A percentile compares a stretch with the other conserved stretches of the same genome.
Evolutionary conservation across 2,329 filamentous ascomycete genomes (phyloP).

Genomic region (Colletotrichum liaoningense): DNA sequence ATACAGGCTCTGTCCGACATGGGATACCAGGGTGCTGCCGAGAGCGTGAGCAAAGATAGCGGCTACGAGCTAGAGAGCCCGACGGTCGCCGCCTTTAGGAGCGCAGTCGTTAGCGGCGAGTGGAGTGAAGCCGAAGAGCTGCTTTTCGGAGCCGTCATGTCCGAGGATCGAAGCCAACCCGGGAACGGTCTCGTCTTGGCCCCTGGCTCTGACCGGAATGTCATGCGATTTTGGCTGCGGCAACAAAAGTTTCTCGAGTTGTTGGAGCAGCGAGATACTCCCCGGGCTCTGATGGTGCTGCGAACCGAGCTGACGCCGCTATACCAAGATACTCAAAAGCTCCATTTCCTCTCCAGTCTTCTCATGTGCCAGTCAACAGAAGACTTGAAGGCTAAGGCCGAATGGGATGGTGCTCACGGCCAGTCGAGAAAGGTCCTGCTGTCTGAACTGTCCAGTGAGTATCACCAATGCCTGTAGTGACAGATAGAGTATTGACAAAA

Average conservation of each 20-base stretch:
- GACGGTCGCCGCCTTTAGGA: slow-evolving; percentile 86
- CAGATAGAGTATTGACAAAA: slow-evolving; percentile 38
- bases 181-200: slow-evolving; percentile 78
- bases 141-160: slow-evolving; percentile 65
- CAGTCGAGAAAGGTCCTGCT: slow-evolving; percentile 80
- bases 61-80: slow-evolving; percentile 88
- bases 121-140: slow-evolving; percentile 90
- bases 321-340: slow-evolving; percentile 78
- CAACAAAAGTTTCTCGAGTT: slow-evolving; percentile 97
- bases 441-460: slow-evolving; percentile 84
- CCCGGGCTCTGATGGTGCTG: slow-evolving; percentile 82
- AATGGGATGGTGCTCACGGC: slow-evolving; percentile 86
- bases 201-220: slow-evolving; percentile 78
- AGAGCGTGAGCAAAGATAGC: slow-evolving; percentile 81
- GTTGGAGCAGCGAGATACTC: slow-evolving; percentile 80
- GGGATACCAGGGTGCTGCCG: slow-evolving; percentile 84
- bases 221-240: slow-evolving; percentile 88
- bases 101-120: slow-evolving; percentile 80
- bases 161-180: slow-evolving; percentile 46
- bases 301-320: slow-evolving; percentile 89
- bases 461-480: neutral
- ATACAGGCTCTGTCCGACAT: slow-evolving; percentile 92
- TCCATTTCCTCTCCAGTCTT: slow-evolving; percentile 87
- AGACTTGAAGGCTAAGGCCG: slow-evolving; percentile 80
- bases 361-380: slow-evolving; percentile 88